Evolutionary conservation across 2,329 filamentous ascomycete species (phyloP), one percentile per base, ranked within the genome.

Genomic region (Paecilomyces niveus): DNA sequence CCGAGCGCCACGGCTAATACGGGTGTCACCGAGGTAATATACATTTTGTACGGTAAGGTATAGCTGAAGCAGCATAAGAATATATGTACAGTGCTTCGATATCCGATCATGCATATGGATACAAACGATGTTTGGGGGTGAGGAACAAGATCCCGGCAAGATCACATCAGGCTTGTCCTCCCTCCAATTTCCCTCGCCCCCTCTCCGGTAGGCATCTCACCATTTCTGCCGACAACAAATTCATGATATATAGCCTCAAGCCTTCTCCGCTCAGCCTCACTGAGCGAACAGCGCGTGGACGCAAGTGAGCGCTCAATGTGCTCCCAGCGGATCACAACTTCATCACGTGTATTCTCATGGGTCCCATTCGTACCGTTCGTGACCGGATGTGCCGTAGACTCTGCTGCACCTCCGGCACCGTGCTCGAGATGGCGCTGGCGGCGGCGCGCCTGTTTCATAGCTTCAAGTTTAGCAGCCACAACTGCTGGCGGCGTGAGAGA

Each of bases 121-220:
- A 39, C 11, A 45, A 18, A 45, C n/a, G n/a, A 18, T 45, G 15
- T 26, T 26, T 26, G 3, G 3, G 3, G 24, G 24, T 3, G 26
- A 4, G 26, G 3, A 29, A 7, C 26, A 29, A 29, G 26, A 29
- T 2, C 26, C 4, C 4, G 26, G 26, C 22, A 29, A 29, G 39
- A 45, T 75, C 66, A 97, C 94, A 97, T 97, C 75, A 99, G 80
- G 76, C 92, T 97, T 67, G 89, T 93, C 70, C 94, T 81, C 13
- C 92, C 94, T 7, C 94, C 94, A 76, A 99, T 86, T 75, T 97
- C 94, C 73, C 87, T 95, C 58, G 89, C 89, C 0, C 89, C 92
- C 75, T 97, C 90, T 1, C 94, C 94, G 74, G 89, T 93, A 60
- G 87, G 90, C 90, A 99, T 92, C 78, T 97, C 92, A 7, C 94